A percentile compares a stretch with the other conserved stretches of the same genome.
These are phyloP conservation scores for Heterobasidion occidentale DNA, from an alignment of 1,284 basidiomycete genomes.

Conservation along the genomic window DNA sequence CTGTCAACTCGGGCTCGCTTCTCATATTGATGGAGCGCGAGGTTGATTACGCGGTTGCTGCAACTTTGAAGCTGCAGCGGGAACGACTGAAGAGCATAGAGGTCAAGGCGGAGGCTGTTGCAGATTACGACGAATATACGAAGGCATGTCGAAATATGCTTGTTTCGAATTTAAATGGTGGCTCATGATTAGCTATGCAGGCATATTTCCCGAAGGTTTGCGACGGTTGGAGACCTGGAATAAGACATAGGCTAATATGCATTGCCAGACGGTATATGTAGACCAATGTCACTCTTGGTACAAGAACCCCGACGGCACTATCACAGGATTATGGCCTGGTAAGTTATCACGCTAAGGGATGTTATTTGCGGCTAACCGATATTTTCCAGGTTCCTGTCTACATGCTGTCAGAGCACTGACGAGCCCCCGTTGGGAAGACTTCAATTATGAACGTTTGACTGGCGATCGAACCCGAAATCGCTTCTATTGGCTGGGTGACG, in stretches of 20 bases:
- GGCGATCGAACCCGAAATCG: conserved; percentile 30
- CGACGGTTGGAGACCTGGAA: background rate
- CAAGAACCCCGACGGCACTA: conserved; percentile 50
- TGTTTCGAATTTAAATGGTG: background rate
- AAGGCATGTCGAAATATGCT: conserved; percentile 27
- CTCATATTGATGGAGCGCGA: conserved; percentile 41
- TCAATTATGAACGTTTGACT: conserved; percentile 41
- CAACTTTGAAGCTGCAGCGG: conserved; percentile 41
- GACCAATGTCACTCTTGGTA: conserved; percentile 62
- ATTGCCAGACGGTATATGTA: conserved; percentile 44
- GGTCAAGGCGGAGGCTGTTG: conserved; percentile 41
- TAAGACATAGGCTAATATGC: background rate
- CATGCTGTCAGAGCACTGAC: conserved; percentile 41
- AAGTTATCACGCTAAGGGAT: background rate
- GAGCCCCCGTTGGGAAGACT: conserved; percentile 62
- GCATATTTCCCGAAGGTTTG: conserved; percentile 34
- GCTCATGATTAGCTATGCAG: conserved; percentile 12
- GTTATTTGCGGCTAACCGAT: background rate
- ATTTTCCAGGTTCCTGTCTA: conserved; percentile 37
- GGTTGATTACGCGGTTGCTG: conserved; percentile 40
- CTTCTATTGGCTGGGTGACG: conserved; percentile 54
- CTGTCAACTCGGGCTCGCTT: conserved; percentile 40
- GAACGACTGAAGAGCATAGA: conserved; percentile 48
- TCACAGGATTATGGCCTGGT: conserved; percentile 57
- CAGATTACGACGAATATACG: conserved; percentile 45